Evolutionary conservation across 2,329 filamentous ascomycete genomes (phyloP).

Genomic region (Colletotrichum theobromicola): DNA sequence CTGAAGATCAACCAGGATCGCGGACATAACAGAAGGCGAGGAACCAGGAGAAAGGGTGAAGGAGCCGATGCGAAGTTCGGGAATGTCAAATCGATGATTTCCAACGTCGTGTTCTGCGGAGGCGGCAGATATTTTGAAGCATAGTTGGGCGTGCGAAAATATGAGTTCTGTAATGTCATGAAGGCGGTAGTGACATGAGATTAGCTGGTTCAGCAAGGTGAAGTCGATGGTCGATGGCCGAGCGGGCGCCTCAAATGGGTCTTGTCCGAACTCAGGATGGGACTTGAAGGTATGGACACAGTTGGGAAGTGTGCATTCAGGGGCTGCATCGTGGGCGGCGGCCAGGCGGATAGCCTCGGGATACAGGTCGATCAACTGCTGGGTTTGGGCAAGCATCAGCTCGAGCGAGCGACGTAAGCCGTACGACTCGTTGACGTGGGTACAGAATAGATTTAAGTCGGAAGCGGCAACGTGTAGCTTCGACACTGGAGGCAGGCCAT

Average conservation of each 20-base stretch:
- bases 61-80: slow-evolving; percentile 45
- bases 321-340: neutral
- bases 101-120: slow-evolving; percentile 26
- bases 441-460: slow-evolving; percentile 27
- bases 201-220: slow-evolving; percentile 39
- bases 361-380: slow-evolving; percentile 40
- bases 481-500: neutral
- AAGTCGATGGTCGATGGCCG: slow-evolving; percentile 31
- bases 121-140: slow-evolving; percentile 32
- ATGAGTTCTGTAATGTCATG: slow-evolving; percentile 41
- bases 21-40: slow-evolving; percentile 36
- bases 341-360: slow-evolving; percentile 30
- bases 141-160: slow-evolving; percentile 33
- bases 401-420: slow-evolving; percentile 34
- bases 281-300: slow-evolving; percentile 36
- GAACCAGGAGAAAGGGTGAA: slow-evolving; percentile 37
- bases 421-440: slow-evolving; percentile 27
- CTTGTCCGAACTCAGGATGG: neutral
- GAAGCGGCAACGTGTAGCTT: slow-evolving; percentile 25
- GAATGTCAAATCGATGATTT: slow-evolving; percentile 39
- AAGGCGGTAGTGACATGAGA: slow-evolving; percentile 42
- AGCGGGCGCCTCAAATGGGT: slow-evolving; percentile 18
- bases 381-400: slow-evolving; percentile 35
- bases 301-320: slow-evolving; percentile 32
- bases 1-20: slow-evolving; percentile 37